Percentiles rank a stretch among this genome's conserved stretches.
These are phyloP conservation scores for Ceratobasidium sp. DNA, from an alignment of 1,284 basidiomycete species.

Conservation along the genomic window DNA sequence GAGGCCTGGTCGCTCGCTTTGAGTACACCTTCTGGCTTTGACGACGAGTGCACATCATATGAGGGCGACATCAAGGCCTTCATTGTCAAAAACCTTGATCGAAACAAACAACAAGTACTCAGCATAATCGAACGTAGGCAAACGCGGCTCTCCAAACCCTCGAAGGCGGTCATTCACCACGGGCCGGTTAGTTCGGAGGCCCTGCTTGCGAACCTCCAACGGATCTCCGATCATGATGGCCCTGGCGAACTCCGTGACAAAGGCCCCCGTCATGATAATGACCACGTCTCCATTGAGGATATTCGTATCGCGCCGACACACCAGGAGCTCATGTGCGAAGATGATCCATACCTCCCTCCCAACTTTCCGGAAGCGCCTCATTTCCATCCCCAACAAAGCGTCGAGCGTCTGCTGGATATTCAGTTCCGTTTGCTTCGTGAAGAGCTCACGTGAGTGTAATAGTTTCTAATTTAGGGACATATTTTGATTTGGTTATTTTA, in stretches of 20 bases:
- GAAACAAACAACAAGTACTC: slow-evolving; percentile 61
- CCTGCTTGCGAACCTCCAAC: slow-evolving; percentile 54
- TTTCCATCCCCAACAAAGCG: slow-evolving; percentile 65
- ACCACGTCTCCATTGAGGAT: slow-evolving; percentile 65
- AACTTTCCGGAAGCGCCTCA: slow-evolving; percentile 72
- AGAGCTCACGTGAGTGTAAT: slow-evolving; percentile 68
- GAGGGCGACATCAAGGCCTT: slow-evolving; percentile 55
- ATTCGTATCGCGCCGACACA: slow-evolving; percentile 75
- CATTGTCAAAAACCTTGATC: slow-evolving; percentile 59
- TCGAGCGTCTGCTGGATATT: slow-evolving; percentile 73
- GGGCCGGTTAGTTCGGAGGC: slow-evolving; percentile 52
- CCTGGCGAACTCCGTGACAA: slow-evolving; percentile 65
- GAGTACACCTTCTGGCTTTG: slow-evolving; percentile 57
- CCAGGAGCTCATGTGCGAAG: slow-evolving; percentile 65
- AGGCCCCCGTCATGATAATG: slow-evolving; percentile 76
- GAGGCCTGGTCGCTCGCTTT: slow-evolving; percentile 63
- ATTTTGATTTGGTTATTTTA: slow-evolving; percentile 51
- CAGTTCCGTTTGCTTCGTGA: slow-evolving; percentile 78
- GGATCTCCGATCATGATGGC: slow-evolving; percentile 65
- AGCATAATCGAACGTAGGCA: slow-evolving; percentile 52
- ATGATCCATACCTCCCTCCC: slow-evolving; percentile 68
- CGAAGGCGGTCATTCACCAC: background rate
- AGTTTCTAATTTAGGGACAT: background rate
- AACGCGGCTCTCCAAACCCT: background rate
- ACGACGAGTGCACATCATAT: slow-evolving; percentile 54